Evolutionary conservation across 441 rosid genomes (phyloP), one percentile per base, ranked within the genome.

Genomic region (Aquilaria agallochum): DNA sequence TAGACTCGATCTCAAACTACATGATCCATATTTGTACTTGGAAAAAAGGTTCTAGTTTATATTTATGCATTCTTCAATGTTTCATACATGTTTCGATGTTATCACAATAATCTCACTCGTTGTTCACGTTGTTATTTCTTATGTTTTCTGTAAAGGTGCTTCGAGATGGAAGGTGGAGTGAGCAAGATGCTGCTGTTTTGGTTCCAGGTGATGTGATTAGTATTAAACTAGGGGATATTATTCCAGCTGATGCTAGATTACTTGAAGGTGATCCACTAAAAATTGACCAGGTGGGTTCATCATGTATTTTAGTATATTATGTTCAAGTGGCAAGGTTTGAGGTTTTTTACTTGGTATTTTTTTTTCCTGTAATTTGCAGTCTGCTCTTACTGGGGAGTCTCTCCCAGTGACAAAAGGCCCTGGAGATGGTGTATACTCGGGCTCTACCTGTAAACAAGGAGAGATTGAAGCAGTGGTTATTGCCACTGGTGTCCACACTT

Each of bases 381-480:
- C 98, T 74, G 89, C 98, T 31, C 96, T 93, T 50, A 93, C 96
- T 2, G 98, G 98, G 1, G 98, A 92, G 71, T 92, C 98, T 46
- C 98, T 92, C 67, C 98, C 98, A 7, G 98, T 93, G 48, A 86
- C 98, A 5, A 90, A 93, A 84, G 86, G 88, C 64, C 87, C 96
- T 62, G 96, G 98, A 55, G 98, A 93, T 67, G 95, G 98, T 70
- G 80, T 90, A 62, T 93, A 90, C 74, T 93, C 98, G 0, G 98
- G 98, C 72, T 93, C 98, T 45, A 90, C 97, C 31, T 90, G 97
- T 73, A 93, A 93, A 72, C 98, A 90, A 69, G 97, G 98, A 72
- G 98, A 93, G 76, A 79, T 93, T 50, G 98, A 93, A 76, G 96
- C 97, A 0, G 85, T 87, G 68, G 96, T 93, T 42, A 90, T 93